A percentile compares a stretch with the other conserved stretches of the same genome.
These are phyloP conservation scores for Hemisphaericaspora lyxosophila DNA, from an alignment of 1,139 yeast species.

Conservation along the genomic window DNA sequence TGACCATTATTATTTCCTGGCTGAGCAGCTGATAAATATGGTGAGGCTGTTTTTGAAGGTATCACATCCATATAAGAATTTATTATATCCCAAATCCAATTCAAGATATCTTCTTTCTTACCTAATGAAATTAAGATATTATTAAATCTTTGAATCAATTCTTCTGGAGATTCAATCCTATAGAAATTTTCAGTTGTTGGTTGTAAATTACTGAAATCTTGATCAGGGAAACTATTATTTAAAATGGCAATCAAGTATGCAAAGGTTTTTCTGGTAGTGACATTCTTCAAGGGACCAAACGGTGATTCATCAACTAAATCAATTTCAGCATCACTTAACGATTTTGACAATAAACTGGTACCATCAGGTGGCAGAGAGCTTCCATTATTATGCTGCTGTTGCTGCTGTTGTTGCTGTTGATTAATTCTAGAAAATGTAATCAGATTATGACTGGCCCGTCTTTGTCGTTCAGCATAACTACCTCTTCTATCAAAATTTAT, in stretches of 20 bases:
- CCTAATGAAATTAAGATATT: slow-evolving; percentile 81
- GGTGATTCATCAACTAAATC: slow-evolving; percentile 64
- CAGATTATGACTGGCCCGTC: slow-evolving; percentile 24
- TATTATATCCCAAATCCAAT: slow-evolving; percentile 86
- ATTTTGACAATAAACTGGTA: slow-evolving; percentile 16
- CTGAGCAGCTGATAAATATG: slow-evolving; percentile 17
- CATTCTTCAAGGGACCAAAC: slow-evolving; percentile 86
- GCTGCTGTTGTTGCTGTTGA: not conserved
- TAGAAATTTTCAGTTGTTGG: slow-evolving; percentile 75
- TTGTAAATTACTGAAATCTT: slow-evolving; percentile 83
- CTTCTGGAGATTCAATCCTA: slow-evolving; percentile 45
- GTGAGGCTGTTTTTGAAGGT: slow-evolving; percentile 29
- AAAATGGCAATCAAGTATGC: slow-evolving; percentile 88
- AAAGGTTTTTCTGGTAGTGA: slow-evolving; percentile 82
- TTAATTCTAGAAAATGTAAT: slow-evolving; percentile 8
- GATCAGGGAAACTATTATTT: slow-evolving; percentile 93
- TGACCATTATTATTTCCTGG: slow-evolving; percentile 6
- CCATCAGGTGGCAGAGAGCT: slow-evolving; percentile 8
- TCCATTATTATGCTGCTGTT: not conserved
- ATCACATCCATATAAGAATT: slow-evolving; percentile 78
- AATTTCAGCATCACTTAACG: slow-evolving; percentile 24
- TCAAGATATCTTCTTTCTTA: slow-evolving; percentile 47
- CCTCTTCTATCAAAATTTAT: slow-evolving; percentile 20
- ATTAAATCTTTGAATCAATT: slow-evolving; percentile 72
- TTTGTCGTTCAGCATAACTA: slow-evolving; percentile 23